Conservation (phyloP, 345 rosid species). For the Rhodamnia rubescens region DNA sequence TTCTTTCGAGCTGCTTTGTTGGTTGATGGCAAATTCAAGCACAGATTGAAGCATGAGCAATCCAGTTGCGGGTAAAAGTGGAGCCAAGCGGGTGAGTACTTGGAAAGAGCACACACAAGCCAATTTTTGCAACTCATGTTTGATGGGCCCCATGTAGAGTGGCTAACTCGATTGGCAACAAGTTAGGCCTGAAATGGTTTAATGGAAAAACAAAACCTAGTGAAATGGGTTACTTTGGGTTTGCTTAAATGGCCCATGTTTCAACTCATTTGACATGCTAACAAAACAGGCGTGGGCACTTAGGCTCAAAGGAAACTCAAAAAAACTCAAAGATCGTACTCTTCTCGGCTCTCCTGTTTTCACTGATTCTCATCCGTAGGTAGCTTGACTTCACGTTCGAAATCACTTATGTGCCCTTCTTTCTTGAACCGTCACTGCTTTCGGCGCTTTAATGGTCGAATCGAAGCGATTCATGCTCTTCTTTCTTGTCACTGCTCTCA, state of each 20-base stretch:
- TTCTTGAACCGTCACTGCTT: not conserved
- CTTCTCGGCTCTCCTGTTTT: not conserved
- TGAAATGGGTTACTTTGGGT: not conserved
- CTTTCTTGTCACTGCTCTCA: not conserved
- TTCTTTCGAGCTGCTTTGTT: not conserved
- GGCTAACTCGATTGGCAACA: not conserved
- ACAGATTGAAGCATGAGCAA: not conserved
- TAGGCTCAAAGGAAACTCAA: not conserved
- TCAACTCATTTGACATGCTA: not conserved
- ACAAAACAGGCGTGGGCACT: not conserved
- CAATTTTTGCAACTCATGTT: not conserved
- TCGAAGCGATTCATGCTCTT: not conserved
- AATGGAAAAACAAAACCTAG: not conserved
- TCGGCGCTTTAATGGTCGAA: not conserved
- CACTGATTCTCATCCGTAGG: not conserved
- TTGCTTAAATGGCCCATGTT: not conserved
- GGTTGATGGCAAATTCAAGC: not conserved
- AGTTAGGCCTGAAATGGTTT: not conserved
- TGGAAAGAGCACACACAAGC: not conserved
- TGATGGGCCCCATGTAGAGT: not conserved
- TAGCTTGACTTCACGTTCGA: not conserved
- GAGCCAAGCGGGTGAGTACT: not conserved
- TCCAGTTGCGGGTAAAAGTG: not conserved
- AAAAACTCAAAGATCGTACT: not conserved
- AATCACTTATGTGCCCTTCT: not conserved